These are phyloP conservation scores for Lepidopterella palustris DNA, from an alignment of 495 filamentous ascomycete species.

Conservation along the genomic window DNA sequence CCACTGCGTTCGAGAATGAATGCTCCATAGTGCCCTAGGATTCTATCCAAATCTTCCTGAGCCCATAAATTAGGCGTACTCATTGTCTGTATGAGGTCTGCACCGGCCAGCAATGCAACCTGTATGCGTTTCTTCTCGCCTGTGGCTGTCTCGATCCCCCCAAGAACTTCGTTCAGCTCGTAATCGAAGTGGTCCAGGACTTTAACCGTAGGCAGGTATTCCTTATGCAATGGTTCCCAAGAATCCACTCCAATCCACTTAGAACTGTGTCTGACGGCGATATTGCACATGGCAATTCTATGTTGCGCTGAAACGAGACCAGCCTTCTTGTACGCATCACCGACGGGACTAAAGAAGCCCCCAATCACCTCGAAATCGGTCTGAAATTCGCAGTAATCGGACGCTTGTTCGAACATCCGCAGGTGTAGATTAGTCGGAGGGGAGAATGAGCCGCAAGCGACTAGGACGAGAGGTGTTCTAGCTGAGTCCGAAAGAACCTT, in stretches of 20 bases:
- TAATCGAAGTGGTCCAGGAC: constrained; percentile 85
- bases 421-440: constrained; percentile 83
- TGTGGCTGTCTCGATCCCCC: constrained; percentile 61
- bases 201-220: constrained; percentile 80
- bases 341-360: constrained; percentile 73
- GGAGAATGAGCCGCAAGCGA: constrained; percentile 87
- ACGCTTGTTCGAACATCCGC: constrained; percentile 91
- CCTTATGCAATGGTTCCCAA: constrained; percentile 65
- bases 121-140: constrained; percentile 53
- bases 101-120: constrained; percentile 71
- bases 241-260: constrained; percentile 55
- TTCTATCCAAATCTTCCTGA: constrained; percentile 73
- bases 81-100: constrained; percentile 86
- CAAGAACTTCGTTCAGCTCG: constrained; percentile 73
- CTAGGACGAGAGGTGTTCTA: constrained; percentile 73
- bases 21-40: constrained; percentile 76
- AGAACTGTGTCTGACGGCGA: constrained; percentile 51
- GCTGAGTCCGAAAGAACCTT: constrained; percentile 56
- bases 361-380: constrained; percentile 81
- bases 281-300: constrained; percentile 64
- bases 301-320: constrained; percentile 72
- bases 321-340: constrained; percentile 86
- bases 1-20: constrained; percentile 87
- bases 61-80: constrained; percentile 71
- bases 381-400: constrained; percentile 72